Base-by-base conservation (phyloP, 495 filamentous ascomycete species). In the Pseudevernia furfuracea region DNA sequence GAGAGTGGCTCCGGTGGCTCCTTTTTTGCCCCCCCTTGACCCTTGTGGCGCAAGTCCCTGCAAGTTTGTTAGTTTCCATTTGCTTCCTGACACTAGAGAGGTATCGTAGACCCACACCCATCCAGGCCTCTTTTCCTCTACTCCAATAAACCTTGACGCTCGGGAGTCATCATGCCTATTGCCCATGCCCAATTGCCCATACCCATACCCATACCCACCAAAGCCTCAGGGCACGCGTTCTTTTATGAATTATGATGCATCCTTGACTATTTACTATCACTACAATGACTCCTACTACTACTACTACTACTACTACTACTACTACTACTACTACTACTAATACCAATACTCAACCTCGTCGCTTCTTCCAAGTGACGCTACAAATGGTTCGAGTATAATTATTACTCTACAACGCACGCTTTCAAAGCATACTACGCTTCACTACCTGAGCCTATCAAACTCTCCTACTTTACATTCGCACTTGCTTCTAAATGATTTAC, bases 391-490 rank as follows among this genome's bases (percentile, higher is more conserved):
- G n/a, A n/a, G 10, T 19, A 32, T 53, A 32, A 32, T 53, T 8
- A 32, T 17, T 53, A 4, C 34, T 19, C 28, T 53, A 53, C 28
- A 17, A 53, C 49, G 49, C 49, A 53, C 49, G 0, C 25, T 19
- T 32, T 21, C 21, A 28, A 53, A 53, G 11, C 25, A 53, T 21
- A 55, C 30, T 30, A 55, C 30, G 52, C 52, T 55, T 55, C 52
- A 55, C 52, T 34, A 55, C 30, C 36, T 44, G 21, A 19, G 28
- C 61, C 61, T 63, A 63, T 63, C 38, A 58, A 37, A 58, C 32
- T 58, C 53, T 38, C 39, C 11, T 30, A 11, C 19, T 2, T 58
- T 30, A 11, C 19, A 2, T 58, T 58, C 30, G 21, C 53, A 43
- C 53, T 58, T 30, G 53, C 28, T 58, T 56, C 28, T 43, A 36